Evolutionary conservation across 1,284 basidiomycete genomes (phyloP).

Genomic region (Ceratobasidium sp.): DNA sequence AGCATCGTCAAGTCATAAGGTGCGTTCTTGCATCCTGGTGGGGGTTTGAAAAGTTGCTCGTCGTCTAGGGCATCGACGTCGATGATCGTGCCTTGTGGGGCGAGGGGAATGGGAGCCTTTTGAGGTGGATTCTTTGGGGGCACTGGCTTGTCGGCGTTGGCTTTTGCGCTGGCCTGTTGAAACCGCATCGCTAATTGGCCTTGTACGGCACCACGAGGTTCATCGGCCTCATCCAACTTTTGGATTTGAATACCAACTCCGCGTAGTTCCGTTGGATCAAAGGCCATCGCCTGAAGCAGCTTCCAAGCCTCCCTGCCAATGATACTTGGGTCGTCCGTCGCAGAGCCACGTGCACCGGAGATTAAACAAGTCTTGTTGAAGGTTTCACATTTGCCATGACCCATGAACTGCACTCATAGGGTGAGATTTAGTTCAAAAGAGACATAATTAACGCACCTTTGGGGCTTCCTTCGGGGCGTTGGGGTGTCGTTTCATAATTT

Average conservation of each 20-base stretch:
- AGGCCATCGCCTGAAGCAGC: slow-evolving; percentile 77
- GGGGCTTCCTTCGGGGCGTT: slow-evolving; percentile 92
- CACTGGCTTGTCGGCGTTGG: slow-evolving; percentile 51
- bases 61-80: slow-evolving; percentile 27
- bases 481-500: slow-evolving; percentile 87
- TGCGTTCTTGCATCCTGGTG: slow-evolving; percentile 9
- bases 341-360: slow-evolving; percentile 68
- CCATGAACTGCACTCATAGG: slow-evolving; percentile 76
- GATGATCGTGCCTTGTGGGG: background rate
- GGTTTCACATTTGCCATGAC: slow-evolving; percentile 89
- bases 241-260: slow-evolving; percentile 95
- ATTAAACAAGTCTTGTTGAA: slow-evolving; percentile 81
- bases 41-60: background rate
- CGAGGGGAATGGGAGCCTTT: background rate
- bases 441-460: slow-evolving; percentile 68
- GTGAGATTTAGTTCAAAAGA: slow-evolving; percentile 16
- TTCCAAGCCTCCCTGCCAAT: slow-evolving; percentile 86
- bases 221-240: slow-evolving; percentile 74
- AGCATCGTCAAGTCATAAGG: slow-evolving; percentile 37
- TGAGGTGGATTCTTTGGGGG: background rate
- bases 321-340: slow-evolving; percentile 77
- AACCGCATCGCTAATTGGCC: slow-evolving; percentile 72
- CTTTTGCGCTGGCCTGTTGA: slow-evolving; percentile 51
- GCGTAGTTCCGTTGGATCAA: slow-evolving; percentile 89
- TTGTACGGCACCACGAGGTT: slow-evolving; percentile 53